Evolutionary conservation across 768 basidiomycete genomes (phyloP), one percentile per base, ranked within the genome.

Genomic region (Tylopilus felleus): DNA sequence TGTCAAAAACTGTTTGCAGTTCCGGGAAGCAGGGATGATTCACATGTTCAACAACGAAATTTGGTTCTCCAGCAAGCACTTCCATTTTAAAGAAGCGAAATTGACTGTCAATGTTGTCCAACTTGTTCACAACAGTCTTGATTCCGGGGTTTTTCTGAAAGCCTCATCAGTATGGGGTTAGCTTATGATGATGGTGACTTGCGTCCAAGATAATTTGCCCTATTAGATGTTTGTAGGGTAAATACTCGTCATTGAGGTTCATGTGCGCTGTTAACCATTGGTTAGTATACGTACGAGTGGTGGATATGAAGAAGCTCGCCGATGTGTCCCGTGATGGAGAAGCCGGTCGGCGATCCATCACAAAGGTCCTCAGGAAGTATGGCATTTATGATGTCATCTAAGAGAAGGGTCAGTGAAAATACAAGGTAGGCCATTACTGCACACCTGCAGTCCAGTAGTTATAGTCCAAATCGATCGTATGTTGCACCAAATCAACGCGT

Each of bases 61-160:
- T 80, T 1, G 85, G 80, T 53, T 95, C 88, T 1, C 97, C 97
- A 0, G 96, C 97, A 38, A 99, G 76, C 7, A 98, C 76, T 62
- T 99, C 97, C 97, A 99, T 98, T 61, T 89, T 79, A 70, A 99
- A 99, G 59, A 94, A 88, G 19, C 97, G 85, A 68, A 94, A 99
- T 66, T 86, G 77, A 25, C 77, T 83, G 64, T 93, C 84, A 50
- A 98, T 98, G 36, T 72, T 83, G 60, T 95, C 83, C 33, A 97
- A 74, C 71, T 98, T 99, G 75, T 99, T 98, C 38, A 99, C 94
- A 3, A 98, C 93, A 0, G 96, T 98, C 62, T 79, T 80, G 38
- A 96, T 76, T 22, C 73, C 73, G 21, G 80, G 79, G 67, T 93
- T 94, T 90, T 99, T 98, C 94, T 97, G 59, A 9, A 40, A 16